Percentiles rank a stretch among this genome's conserved stretches.
Evolutionary conservation across 225 moss, liverwort and hornwort genomes (phyloP).

Genomic region (Asterella californica): DNA sequence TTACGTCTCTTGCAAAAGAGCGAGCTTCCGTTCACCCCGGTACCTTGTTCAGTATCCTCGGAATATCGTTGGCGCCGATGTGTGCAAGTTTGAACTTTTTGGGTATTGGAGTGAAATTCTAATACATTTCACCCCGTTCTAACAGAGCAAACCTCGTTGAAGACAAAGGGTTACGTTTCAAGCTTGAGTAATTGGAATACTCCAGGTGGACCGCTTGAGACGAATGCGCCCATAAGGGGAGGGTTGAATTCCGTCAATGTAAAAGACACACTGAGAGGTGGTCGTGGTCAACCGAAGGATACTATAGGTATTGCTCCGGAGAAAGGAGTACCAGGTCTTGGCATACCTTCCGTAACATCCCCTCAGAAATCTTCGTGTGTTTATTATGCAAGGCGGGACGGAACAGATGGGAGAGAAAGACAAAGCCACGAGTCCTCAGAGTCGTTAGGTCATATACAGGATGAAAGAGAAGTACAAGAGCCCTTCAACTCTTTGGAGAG

Average conservation of each 20-base stretch:
- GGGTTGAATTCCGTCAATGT: conserved; percentile 52
- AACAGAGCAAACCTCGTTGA: conserved; percentile 72
- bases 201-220: conserved; percentile 52
- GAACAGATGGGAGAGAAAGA: conserved; percentile 35
- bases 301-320: conserved; percentile 35
- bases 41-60: not conserved
- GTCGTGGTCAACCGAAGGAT: conserved; percentile 52
- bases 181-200: conserved; percentile 69
- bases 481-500: conserved; percentile 37
- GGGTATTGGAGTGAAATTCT: not conserved
- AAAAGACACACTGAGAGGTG: conserved; percentile 61
- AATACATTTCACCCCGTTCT: not conserved
- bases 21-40: not conserved
- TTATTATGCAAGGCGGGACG: conserved; percentile 36
- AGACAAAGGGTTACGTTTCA: conserved; percentile 68
- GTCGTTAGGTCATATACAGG: conserved; percentile 21
- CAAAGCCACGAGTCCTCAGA: conserved; percentile 36
- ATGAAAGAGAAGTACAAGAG: conserved; percentile 36
- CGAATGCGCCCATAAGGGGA: conserved; percentile 44
- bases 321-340: conserved; percentile 32
- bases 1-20: not conserved
- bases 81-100: not conserved
- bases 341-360: conserved; percentile 21
- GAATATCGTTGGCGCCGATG: not conserved
- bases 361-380: conserved; percentile 37